Base-by-base conservation (phyloP, 345 rosid species). In the Passiflora organensis region DNA sequence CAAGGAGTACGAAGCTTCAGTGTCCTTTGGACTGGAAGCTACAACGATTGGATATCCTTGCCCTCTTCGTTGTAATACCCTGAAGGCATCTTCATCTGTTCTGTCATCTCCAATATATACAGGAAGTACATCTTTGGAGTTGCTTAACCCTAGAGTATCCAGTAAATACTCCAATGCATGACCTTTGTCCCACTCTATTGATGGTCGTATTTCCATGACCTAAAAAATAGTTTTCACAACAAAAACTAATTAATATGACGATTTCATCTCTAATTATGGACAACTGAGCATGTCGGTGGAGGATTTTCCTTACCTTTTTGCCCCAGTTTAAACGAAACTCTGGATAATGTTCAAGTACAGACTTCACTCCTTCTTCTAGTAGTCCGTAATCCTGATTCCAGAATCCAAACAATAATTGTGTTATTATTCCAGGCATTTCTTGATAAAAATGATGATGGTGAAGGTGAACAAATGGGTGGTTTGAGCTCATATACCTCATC, bases 171-270 rank as follows among this genome's bases (percentile, higher is more conserved):
- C 86, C 10, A 81, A 47, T 6, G 86, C 86, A 25, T 74, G 69
- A 17, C 86, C 86, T 61, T 81, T 81, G 63, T 81, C 67, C 86
- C 86, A 81, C 41, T 75, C 71, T 46, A 81, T 75, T 28, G 71
- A 47, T 5, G 86, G 86, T n/a, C 77, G 57, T 23, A 81, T 71
- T 56, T 81, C 86, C 66, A 81, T 65, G 4, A 77, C 84, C 84
- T 79, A n/a, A n/a, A n/a, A n/a, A n/a, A n/a, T n/a, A n/a, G n/a
- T n/a, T n/a, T 28, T 8, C 3, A 2, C 34, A 43, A 4, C 6
- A n/a, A n/a, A n/a, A n/a, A n/a, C n/a, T n/a, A n/a, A n/a, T n/a
- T n/a, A n/a, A n/a, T n/a, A n/a, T n/a, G n/a, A n/a, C n/a, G n/a
- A n/a, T n/a, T n/a, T n/a, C n/a, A n/a, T n/a, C n/a, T n/a, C n/a